Evolutionary conservation across 2,329 filamentous ascomycete species (phyloP).

Genomic region (Ploettnerulaceae sp.): DNA sequence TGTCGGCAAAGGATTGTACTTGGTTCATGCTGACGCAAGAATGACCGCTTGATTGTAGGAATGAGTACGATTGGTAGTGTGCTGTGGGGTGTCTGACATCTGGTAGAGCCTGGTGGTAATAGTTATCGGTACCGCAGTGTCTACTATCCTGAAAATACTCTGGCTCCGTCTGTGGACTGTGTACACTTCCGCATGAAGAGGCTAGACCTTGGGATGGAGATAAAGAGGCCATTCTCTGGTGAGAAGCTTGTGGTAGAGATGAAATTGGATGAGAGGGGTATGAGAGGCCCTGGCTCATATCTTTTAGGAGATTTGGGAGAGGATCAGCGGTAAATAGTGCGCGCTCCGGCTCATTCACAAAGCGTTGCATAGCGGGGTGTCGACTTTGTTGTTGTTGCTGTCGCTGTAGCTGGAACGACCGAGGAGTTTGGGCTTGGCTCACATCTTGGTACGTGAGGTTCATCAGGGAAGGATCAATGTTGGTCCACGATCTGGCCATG

Average conservation of each 20-base stretch:
- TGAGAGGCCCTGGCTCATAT: not conserved
- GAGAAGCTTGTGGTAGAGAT: constrained; percentile 16
- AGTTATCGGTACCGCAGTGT: constrained; percentile 14
- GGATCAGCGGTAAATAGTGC: constrained; percentile 20
- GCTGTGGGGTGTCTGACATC: not conserved
- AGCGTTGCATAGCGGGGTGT: constrained; percentile 19
- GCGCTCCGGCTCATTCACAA: constrained; percentile 18
- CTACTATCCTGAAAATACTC: constrained; percentile 20
- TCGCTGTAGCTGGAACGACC: not conserved
- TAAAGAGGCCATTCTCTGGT: constrained; percentile 23
- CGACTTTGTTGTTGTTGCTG: not conserved
- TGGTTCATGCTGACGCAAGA: constrained; percentile 27
- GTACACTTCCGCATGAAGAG: constrained; percentile 17
- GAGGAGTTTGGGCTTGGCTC: not conserved
- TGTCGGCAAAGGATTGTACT: constrained; percentile 28
- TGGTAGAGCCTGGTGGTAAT: not conserved
- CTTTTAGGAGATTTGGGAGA: not conserved
- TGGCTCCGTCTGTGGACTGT: constrained; percentile 21
- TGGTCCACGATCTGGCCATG: not conserved
- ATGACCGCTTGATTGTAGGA: constrained; percentile 4
- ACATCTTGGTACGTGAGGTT: constrained; percentile 4
- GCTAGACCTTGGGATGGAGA: constrained; percentile 25
- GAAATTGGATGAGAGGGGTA: constrained; percentile 10
- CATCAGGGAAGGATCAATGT: constrained; percentile 19
- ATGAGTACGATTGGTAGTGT: not conserved